Evolutionary conservation across 139 green algal species (phyloP).

Genomic region (Pseudopediastrum boryanum): DNA sequence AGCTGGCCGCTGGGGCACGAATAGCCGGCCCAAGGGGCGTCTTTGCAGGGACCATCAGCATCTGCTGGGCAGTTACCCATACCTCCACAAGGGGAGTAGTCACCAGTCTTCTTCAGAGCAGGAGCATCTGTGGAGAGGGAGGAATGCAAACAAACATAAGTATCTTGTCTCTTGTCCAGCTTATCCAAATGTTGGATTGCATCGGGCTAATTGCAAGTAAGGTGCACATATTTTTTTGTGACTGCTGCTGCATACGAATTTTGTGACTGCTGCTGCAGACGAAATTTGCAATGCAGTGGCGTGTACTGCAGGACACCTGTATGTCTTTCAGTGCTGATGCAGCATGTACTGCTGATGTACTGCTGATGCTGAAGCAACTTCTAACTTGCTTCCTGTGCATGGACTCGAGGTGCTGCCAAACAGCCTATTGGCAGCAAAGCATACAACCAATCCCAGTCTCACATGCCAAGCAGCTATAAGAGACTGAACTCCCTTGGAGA

Average conservation of each 20-base stretch:
- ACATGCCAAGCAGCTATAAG: too few species aligned
- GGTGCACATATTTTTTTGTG: neutral
- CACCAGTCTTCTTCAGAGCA: constrained; percentile 25
- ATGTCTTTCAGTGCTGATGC: too few species aligned
- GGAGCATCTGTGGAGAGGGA: neutral
- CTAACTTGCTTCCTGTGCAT: too few species aligned
- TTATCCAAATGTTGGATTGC: neutral
- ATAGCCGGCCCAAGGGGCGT: too few species aligned
- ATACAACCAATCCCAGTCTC: neutral
- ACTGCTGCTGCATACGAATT: neutral
- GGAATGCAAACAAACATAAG: too few species aligned
- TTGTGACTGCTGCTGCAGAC: neutral
- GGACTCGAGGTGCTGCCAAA: neutral
- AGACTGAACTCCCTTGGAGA: too few species aligned
- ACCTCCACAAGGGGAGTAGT: constrained; percentile 30
- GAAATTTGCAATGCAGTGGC: neutral
- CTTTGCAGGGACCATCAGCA: constrained; percentile 22
- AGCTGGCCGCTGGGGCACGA: too few species aligned
- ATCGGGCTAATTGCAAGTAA: neutral
- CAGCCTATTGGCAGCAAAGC: neutral
- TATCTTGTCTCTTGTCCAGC: too few species aligned
- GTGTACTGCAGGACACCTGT: neutral
- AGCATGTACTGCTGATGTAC: too few species aligned
- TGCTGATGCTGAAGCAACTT: too few species aligned
- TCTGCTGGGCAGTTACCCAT: constrained; percentile 22